Evolutionary conservation across 371 early-diverging fungal genomes (phyloP).

Genomic region (Basidiobolus meristosporus): DNA sequence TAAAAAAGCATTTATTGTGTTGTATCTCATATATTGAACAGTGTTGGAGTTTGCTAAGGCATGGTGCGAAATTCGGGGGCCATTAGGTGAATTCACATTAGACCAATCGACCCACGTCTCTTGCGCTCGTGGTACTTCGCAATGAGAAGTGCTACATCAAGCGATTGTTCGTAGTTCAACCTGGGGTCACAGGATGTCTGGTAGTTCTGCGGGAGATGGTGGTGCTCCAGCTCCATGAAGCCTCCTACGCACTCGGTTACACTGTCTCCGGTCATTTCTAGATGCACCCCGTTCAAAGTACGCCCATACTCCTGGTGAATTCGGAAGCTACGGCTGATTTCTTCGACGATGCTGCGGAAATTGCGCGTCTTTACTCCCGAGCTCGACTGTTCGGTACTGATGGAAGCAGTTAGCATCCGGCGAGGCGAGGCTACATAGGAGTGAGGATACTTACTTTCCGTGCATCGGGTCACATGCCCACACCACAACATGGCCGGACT

Average conservation of each 20-base stretch:
- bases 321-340: conserved; percentile 58
- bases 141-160: conserved; percentile 90
- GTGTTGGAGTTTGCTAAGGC: no score
- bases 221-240: conserved; percentile 70
- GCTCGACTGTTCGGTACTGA: conserved; percentile 50
- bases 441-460: conserved; percentile 42
- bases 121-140: conserved; percentile 63
- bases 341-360: conserved; percentile 63
- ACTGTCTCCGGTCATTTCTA: conserved; percentile 86
- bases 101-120: conserved; percentile 9
- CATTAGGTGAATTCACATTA: neutral
- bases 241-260: conserved; percentile 93
- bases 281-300: conserved; percentile 84
- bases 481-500: conserved; percentile 69
- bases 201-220: conserved; percentile 70
- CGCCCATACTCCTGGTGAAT: conserved; percentile 59
- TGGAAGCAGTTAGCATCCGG: neutral
- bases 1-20: no score
- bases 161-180: conserved; percentile 86
- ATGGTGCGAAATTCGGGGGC: no score
- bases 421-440: neutral
- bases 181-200: conserved; percentile 90
- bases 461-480: conserved; percentile 98
- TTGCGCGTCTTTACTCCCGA: conserved; percentile 81
- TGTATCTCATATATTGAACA: no score